Evolutionary conservation across 176 grass and related monocot species (phyloP), one percentile per base, ranked within the genome.

Genomic region (Chrysopogon serrulatus): DNA sequence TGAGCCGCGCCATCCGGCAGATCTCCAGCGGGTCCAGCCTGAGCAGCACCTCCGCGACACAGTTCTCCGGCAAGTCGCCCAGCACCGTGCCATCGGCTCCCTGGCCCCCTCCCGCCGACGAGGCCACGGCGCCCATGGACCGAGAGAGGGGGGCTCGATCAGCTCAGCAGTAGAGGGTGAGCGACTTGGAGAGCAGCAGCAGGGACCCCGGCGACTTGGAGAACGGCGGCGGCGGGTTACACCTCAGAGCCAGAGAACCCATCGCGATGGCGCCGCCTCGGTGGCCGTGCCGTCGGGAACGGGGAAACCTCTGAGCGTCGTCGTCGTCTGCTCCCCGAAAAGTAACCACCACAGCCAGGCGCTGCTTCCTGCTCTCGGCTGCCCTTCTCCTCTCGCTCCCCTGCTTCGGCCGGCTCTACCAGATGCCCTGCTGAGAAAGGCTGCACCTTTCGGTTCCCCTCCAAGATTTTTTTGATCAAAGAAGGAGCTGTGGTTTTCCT

Each of bases 31-130:
- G 87, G 64, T 96, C 91, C 18, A 99, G 86, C 77, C 92, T 88
- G 73, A 90, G 90, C 64, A 99, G 71, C 80, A 99, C 91, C 91
- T 99, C 96, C 72, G 96, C 93, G 74, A 99, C 79, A 75, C 96
- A 99, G 73, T 62, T 84, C 82, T 99, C 96, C 37, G 96, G 93
- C 73, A 99, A 41, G 79, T 94, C 91, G 33, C 85, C 91, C 54
- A 99, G 83, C 77, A 56, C 80, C 45, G 91, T 93, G 27, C 42
- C 67, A 48, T 69, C 44, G 10, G 41, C 70, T 10, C 74, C 67
- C 15, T 53, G 73, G 8, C 26, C 43, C 48, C 60, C 79, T 76
- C 78, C 53, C 49, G 78, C 62, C 15, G 95, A 94, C 48, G 93
- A 95, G 21, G 43, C 54, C 34, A 57, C 73, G 18, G 70, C 81